phyloP scores from a whole-genome alignment of 2,329 filamentous ascomycete genomes.

The Zalaria sp. region DNA sequence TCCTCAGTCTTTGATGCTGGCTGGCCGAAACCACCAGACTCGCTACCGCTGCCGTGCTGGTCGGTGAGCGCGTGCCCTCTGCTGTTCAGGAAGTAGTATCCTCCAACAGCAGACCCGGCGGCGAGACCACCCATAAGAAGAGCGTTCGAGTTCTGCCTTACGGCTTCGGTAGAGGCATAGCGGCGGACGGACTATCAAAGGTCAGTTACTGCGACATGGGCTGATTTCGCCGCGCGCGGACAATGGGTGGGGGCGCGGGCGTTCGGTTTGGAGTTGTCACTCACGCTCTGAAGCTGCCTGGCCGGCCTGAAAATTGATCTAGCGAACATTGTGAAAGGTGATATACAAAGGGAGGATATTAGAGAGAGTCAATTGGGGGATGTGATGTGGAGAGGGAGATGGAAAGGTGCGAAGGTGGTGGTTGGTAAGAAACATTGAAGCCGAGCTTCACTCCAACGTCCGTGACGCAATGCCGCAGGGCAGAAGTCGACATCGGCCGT shows the following conservation, averaged over 20 bases:
- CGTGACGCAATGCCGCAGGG: too few species aligned
- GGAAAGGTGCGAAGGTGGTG: too few species aligned
- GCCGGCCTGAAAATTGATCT: constrained; percentile 28
- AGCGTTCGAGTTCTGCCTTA: constrained; percentile 43
- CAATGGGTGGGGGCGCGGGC: constrained; percentile 9
- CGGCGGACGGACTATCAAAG: constrained; percentile 43
- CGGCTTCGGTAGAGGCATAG: constrained; percentile 53
- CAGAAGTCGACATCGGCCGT: too few species aligned
- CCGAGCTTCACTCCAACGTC: too few species aligned
- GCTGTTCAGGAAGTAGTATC: constrained; percentile 34
- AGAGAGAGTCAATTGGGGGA: neutral
- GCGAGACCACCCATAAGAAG: constrained; percentile 48
- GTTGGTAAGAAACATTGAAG: too few species aligned
- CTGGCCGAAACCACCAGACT: constrained; percentile 11
- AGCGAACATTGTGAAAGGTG: constrained; percentile 24
- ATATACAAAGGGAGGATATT: neutral
- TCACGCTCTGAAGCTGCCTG: constrained; percentile 17
- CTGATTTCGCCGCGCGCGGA: constrained; percentile 6
- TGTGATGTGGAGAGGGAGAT: too few species aligned
- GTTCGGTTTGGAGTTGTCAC: constrained; percentile 5
- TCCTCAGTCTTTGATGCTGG: constrained; percentile 19
- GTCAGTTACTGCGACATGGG: too few species aligned
- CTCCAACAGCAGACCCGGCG: constrained; percentile 43
- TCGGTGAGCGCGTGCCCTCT: constrained; percentile 10
- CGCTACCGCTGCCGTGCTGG: constrained; percentile 9